Base-by-base conservation (phyloP, 306 rosid species). In the Begonia masoniana region DNA sequence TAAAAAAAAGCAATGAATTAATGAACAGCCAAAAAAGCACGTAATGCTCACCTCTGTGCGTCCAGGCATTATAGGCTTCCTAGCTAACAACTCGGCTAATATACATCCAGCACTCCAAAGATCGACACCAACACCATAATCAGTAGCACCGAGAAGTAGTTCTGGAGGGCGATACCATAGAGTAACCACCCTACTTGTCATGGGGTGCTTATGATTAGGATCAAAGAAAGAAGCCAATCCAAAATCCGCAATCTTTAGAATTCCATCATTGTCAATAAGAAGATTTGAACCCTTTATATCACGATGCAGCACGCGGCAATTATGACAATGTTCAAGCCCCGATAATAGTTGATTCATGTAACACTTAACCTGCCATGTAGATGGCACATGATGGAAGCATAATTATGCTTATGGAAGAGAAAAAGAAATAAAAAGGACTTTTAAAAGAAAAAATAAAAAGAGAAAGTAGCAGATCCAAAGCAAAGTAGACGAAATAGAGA, bases 91-190 rank as follows among this genome's bases (percentile, higher is more conserved):
- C 67, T 87, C 94, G 47, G 91, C 96, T 61, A 87, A 76, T 63
- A 87, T 87, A 78, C 96, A 87, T 56, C 96, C 96, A 60, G 96
- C 94, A 74, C 96, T 87, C 96, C 96, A 87, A 43, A 87, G 74
- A 71, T 83, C 96, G 41, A 87, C 87, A 54, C 91, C 96, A 16
- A 81, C 87, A 54, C 82, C 78, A 71, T 83, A 87, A 66, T 87
- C 85, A 15, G 96, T 87, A 73, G 91, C 87, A 51, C 96, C 96
- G 16, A 87, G 87, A 61, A 87, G 94, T 69, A 83, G 87, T 74
- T 87, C 94, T 3, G 94, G 94, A 15, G 96, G 84, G 56, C 96
- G 76, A 72, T 87, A 87, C 96, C 96, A 83, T 17, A 87, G 66
- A 61, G 96, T 81, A 52, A 87, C 96, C 62, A 87, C 96, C 71